phyloP scores from a whole-genome alignment of 2,329 filamentous ascomycete genomes.

The Penicillium sclerotigenum region DNA sequence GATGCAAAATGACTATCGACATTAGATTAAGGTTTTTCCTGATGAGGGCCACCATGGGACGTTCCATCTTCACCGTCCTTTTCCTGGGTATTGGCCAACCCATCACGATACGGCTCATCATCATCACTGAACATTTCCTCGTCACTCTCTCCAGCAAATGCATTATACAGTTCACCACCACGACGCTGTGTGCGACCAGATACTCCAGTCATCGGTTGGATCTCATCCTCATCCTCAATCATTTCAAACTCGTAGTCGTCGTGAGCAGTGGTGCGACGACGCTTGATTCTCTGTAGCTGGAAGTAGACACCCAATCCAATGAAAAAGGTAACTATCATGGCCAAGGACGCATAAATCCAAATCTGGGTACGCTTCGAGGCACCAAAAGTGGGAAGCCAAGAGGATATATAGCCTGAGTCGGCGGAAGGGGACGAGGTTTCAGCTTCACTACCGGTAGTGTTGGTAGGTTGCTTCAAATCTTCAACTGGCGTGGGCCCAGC shows the following conservation, averaged over 20 bases:
- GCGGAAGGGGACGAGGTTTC: conserved; percentile 29
- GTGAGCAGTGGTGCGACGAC: conserved; percentile 68
- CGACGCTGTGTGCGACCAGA: conserved; percentile 52
- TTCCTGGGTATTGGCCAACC: conserved; percentile 20
- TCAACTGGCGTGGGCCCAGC: conserved; percentile 17
- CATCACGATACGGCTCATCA: conserved; percentile 37
- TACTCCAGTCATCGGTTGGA: conserved; percentile 45
- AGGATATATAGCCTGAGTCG: conserved; percentile 64
- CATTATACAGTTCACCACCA: conserved; percentile 92
- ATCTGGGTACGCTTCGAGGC: conserved; percentile 81
- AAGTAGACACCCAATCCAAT: conserved; percentile 76
- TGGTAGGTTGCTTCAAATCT: conserved; percentile 27
- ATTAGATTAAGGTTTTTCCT: conserved; percentile 17
- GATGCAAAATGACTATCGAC: conserved; percentile 17
- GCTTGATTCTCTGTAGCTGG: conserved; percentile 72
- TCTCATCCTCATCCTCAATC: conserved; percentile 73
- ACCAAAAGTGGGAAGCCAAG: conserved; percentile 85
- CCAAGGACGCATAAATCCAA: conserved; percentile 88
- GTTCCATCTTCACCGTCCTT: conserved; percentile 20
- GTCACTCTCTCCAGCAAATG: conserved; percentile 90
- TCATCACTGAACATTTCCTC: conserved; percentile 58
- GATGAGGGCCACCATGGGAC: conserved; percentile 6
- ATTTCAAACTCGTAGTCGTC: conserved; percentile 95
- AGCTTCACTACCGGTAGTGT: conserved; percentile 20
- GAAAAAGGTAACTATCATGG: conserved; percentile 84